A percentile compares a stretch with the other conserved stretches of the same genome.
phyloP scores from a whole-genome alignment of 2,329 filamentous ascomycete genomes.

The Hypocreales sp. region DNA sequence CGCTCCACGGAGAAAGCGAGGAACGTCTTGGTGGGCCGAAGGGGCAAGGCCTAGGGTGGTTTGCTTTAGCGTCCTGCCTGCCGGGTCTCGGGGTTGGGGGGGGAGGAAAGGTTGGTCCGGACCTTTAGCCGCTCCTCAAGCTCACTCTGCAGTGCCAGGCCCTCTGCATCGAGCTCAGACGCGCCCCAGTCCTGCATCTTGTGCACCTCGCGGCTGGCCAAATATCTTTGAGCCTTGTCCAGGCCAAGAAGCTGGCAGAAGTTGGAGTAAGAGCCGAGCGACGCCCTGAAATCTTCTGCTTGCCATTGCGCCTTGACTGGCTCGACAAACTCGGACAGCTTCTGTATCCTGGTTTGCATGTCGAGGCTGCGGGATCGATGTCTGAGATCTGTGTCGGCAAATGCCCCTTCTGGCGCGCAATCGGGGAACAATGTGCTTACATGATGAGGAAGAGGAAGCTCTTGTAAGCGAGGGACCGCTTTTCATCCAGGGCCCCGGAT shows the following conservation, averaged over 20 bases:
- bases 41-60: constrained; percentile 44
- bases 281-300: constrained; percentile 48
- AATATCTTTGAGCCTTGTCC: constrained; percentile 65
- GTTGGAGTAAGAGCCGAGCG: constrained; percentile 56
- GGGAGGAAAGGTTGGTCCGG: constrained; percentile 8
- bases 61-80: background rate
- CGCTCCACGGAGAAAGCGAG: constrained; percentile 88
- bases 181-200: constrained; percentile 71
- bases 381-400: too few species aligned
- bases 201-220: constrained; percentile 57
- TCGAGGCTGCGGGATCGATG: constrained; percentile 72
- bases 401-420: too few species aligned
- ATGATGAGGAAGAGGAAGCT: constrained; percentile 91
- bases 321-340: constrained; percentile 64
- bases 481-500: constrained; percentile 61
- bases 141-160: constrained; percentile 60
- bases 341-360: constrained; percentile 49
- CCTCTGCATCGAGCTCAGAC: constrained; percentile 62
- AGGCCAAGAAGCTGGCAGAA: constrained; percentile 74
- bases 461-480: constrained; percentile 70
- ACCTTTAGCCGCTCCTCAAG: constrained; percentile 63
- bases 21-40: constrained; percentile 81
- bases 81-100: too few species aligned
- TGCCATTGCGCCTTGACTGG: constrained; percentile 74
- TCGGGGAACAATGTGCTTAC: too few species aligned